These are phyloP conservation scores for Epithemia pelagica DNA, from an alignment of 108 stramenopile genomes.

Conservation along the genomic window DNA sequence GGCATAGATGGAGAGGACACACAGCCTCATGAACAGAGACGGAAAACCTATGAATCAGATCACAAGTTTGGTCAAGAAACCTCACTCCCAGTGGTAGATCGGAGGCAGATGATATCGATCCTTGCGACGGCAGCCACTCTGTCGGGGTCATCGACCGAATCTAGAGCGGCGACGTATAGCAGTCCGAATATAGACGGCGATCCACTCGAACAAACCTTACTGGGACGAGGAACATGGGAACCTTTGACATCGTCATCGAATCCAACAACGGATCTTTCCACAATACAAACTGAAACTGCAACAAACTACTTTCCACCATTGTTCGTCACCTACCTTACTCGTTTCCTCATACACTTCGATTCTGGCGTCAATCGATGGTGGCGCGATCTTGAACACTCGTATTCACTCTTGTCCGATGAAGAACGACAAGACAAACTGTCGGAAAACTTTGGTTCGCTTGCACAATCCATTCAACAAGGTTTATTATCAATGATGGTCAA, in stretches of 20 bases:
- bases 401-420: slow-evolving; percentile 39
- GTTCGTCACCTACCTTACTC: slow-evolving; percentile 60
- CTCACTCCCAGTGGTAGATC: too few relatives aligned
- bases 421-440: slow-evolving; percentile 36
- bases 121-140: too few relatives aligned
- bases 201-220: background rate
- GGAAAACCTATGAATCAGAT: too few relatives aligned
- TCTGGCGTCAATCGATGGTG: slow-evolving; percentile 54
- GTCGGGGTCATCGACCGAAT: too few relatives aligned
- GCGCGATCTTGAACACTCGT: slow-evolving; percentile 23
- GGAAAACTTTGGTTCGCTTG: slow-evolving; percentile 50
- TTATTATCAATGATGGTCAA: slow-evolving; percentile 13
- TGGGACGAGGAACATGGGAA: slow-evolving; percentile 1
- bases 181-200: too few relatives aligned
- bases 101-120: too few relatives aligned
- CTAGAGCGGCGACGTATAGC: too few relatives aligned
- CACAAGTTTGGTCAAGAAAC: too few relatives aligned
- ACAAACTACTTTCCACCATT: slow-evolving; percentile 31
- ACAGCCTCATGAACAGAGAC: too few relatives aligned
- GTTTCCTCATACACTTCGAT: slow-evolving; percentile 73
- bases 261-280: background rate
- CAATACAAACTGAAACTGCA: background rate
- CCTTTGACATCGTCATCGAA: background rate
- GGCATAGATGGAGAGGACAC: too few relatives aligned
- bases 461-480: slow-evolving; percentile 40